A percentile compares a stretch with the other conserved stretches of the same genome.
These are phyloP conservation scores for Penicillium chermesinum DNA, from an alignment of 495 filamentous ascomycete genomes.

Conservation along the genomic window DNA sequence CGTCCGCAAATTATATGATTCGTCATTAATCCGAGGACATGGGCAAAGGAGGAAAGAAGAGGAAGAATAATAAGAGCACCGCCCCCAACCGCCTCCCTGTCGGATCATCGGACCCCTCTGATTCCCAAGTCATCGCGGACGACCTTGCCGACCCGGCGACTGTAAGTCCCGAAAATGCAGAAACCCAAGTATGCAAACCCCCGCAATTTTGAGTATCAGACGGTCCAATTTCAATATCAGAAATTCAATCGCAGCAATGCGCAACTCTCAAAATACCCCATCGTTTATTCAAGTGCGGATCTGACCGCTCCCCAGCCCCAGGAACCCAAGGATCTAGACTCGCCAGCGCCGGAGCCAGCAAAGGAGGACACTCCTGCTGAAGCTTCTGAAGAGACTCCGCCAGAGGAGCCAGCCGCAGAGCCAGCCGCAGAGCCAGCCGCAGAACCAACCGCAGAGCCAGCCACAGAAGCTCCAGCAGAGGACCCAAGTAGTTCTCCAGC, in stretches of 20 bases:
- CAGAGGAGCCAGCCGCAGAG: not conserved
- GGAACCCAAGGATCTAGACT: constrained; percentile 29
- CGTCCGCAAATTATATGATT: constrained; percentile 23
- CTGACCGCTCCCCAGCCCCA: constrained; percentile 39
- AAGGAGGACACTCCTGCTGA: constrained; percentile 19
- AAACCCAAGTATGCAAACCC: constrained; percentile 39
- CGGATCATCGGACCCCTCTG: constrained; percentile 22
- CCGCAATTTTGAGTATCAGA: constrained; percentile 39
- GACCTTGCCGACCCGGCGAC: constrained; percentile 26
- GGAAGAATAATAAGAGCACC: constrained; percentile 32
- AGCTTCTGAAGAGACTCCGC: constrained; percentile 18
- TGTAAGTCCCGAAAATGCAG: constrained; percentile 32
- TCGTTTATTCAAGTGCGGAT: constrained; percentile 28
- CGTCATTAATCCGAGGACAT: constrained; percentile 36
- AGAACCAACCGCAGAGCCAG: not conserved
- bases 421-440: not conserved
- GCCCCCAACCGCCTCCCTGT: constrained; percentile 25
- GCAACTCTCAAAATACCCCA: constrained; percentile 33
- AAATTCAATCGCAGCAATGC: constrained; percentile 35
- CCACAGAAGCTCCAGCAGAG: constrained; percentile 2
- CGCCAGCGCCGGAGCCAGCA: constrained; percentile 23
- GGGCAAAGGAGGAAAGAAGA: constrained; percentile 29
- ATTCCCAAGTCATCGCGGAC: constrained; percentile 13
- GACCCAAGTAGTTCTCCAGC: constrained; percentile 16
- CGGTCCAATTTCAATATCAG: constrained; percentile 38